phyloP scores from a whole-genome alignment of 768 basidiomycete species.

The Termitomyces sp. region DNA sequence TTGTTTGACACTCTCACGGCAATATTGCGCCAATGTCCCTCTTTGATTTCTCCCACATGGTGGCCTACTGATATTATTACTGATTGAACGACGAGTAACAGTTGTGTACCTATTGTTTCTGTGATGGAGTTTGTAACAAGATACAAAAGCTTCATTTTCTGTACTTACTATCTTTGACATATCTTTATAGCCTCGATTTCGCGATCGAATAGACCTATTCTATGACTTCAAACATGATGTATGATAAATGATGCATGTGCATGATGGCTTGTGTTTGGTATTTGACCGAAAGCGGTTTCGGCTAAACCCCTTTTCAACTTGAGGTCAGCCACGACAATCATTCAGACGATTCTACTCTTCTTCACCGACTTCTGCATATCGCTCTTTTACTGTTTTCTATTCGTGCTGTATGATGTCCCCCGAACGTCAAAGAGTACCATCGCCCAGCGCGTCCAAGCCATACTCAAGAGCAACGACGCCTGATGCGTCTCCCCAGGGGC shows the following conservation, averaged over 20 bases:
- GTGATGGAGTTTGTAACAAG: not conserved
- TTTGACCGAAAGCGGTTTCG: not conserved
- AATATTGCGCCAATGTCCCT: not conserved
- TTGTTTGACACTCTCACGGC: not conserved
- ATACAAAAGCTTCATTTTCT: constrained; percentile 7
- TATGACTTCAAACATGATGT: not conserved
- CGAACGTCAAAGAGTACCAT: constrained; percentile 23
- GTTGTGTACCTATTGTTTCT: constrained; percentile 5
- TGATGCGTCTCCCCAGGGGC: constrained; percentile 7
- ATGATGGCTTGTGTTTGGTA: not conserved
- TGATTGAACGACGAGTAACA: constrained; percentile 4
- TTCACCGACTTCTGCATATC: not conserved
- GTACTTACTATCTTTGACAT: constrained; percentile 12
- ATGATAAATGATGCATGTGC: too few species aligned
- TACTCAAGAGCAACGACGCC: constrained; percentile 24
- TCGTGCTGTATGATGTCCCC: constrained; percentile 24
- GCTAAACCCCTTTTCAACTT: not conserved
- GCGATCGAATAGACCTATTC: not conserved
- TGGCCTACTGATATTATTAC: constrained; percentile 4
- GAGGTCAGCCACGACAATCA: not conserved
- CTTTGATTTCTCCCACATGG: not conserved
- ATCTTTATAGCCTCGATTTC: constrained; percentile 14
- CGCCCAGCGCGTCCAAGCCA: constrained; percentile 26
- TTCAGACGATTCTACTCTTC: not conserved
- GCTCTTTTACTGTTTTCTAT: constrained; percentile 4